Conservation (phyloP, 1,284 basidiomycete species). For the Xerocomus alliaceus region DNA sequence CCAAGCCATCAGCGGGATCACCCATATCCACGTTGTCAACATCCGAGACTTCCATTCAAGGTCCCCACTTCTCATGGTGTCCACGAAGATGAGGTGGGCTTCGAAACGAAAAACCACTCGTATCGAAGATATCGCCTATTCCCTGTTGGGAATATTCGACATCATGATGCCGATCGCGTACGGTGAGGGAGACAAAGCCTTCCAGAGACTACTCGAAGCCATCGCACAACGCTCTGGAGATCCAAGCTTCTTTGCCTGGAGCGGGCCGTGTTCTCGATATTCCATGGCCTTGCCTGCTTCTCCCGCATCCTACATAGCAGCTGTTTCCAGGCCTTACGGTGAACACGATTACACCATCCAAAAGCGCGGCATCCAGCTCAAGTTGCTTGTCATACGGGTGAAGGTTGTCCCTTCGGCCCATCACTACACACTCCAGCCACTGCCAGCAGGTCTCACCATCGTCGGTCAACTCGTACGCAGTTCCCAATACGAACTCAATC, state of each 20-base stretch:
- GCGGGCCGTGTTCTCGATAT: slow-evolving; percentile 5
- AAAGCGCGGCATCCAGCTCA: slow-evolving; percentile 8
- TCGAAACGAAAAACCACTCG: slow-evolving; percentile 7
- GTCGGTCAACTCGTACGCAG: background rate
- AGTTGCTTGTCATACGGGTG: slow-evolving; percentile 1
- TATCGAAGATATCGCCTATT: slow-evolving; percentile 4
- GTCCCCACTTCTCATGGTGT: slow-evolving; percentile 2
- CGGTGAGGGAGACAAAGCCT: slow-evolving; percentile 3
- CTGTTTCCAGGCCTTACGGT: background rate
- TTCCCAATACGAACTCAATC: background rate
- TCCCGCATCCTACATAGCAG: background rate
- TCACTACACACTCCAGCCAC: background rate
- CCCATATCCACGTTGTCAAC: background rate
- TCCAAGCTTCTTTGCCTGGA: slow-evolving; percentile 9
- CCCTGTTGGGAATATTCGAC: slow-evolving; percentile 7
- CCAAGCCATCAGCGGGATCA: background rate
- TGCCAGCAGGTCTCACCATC: background rate
- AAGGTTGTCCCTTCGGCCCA: background rate
- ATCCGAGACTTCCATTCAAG: slow-evolving; percentile 1
- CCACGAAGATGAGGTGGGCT: slow-evolving; percentile 9
- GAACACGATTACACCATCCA: slow-evolving; percentile 5
- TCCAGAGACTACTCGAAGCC: slow-evolving; percentile 7
- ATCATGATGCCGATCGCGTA: slow-evolving; percentile 8
- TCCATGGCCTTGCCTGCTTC: slow-evolving; percentile 1
- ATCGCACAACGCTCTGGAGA: slow-evolving; percentile 9